Base-by-base conservation (phyloP, 2,329 filamentous ascomycete genomes). In the Diaporthe australafricana region DNA sequence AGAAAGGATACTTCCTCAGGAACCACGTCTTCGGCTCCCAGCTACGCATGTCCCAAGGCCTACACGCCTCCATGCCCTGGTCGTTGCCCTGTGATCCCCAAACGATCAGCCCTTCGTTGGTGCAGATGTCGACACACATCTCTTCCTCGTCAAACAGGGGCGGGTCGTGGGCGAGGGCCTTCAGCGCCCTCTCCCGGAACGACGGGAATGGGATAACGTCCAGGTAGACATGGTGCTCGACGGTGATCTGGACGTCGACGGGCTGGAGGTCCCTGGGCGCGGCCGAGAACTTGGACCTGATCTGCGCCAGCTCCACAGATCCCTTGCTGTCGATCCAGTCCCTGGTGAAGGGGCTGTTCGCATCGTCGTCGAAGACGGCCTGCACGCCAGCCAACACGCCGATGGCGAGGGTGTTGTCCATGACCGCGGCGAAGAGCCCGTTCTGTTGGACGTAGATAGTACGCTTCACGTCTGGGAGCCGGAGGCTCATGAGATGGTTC, bases 11-110 rank as follows among this genome's bases (percentile, higher is more conserved):
- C 73, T 86, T 85, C 50, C 81, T 79, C 48, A 85, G 68, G 72
- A 85, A 85, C 84, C 83, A 85, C 2, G 77, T 74, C 69, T 79
- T 80, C 2, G 81, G 83, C 72, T 86, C 84, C 84, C 84, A 86
- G 70, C 82, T 83, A 16, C 84, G 79, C 45, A 78, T 77, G 68
- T 84, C 84, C 84, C 84, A 86, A 0, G 84, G 81, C n/a, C 83
- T 80, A 20, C 81, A 80, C 6, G 81, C 80, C 17, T 76, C 74
- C 77, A 82, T 81, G 32, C 77, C 77, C 67, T 40, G 71, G 40
- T 67, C 68, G 63, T 75, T 77, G 25, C 75, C 78, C 45, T 77
- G 75, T 32, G 78, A 76, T 7, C 82, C 82, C 81, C 82, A 84
- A 73, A 82, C 83, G 8, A 81, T 74, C 56, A 84, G 72, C 4